Base-by-base conservation (phyloP, 2,329 filamentous ascomycete genomes). In the Aspergillus fumigatiaffinis region DNA sequence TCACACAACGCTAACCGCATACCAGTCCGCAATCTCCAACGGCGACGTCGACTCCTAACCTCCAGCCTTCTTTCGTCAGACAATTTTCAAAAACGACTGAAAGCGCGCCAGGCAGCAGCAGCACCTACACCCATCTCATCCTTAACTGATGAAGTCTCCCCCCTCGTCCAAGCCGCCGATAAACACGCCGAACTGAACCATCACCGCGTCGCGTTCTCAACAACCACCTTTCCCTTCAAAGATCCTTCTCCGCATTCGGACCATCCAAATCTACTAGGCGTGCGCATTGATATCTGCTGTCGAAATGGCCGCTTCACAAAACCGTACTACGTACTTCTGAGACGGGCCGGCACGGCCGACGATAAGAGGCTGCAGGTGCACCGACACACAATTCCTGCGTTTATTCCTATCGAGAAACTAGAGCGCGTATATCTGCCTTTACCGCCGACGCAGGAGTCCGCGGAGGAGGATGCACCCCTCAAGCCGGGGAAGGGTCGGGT, bases 201-300 rank as follows among this genome's bases (percentile, higher is more conserved):
- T 61, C 69, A 79, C 65, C 76, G 76, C 35, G 69, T 79, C 50
- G 74, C 74, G 3, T 78, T 78, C 63, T 76, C 76, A 5, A 68
- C 74, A 10, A 80, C 77, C 1, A 67, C 75, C 2, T 80, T 80
- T 56, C 76, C 77, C 4, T 80, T 78, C 63, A 72, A 68, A 52
- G 77, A 80, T 52, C 77, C 77, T 2, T 73, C 73, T 0, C 73
- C 77, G 2, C 66, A 64, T 23, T 28, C 56, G 1, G 63, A 67
- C 7, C 54, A 62, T 3, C 62, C 64, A 20, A 69, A 70, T 41
- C 63, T 79, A 1, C 63, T 79, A 3, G 77, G 77, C 1, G 60
- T 79, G 10, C 68, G 77, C 12, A 72, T 79, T 23, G 77, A 79
- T 44, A 61, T 79, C 21, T 76, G 72, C 60, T 57, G 65, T 21